A percentile compares a stretch with the other conserved stretches of the same genome.
phyloP scores from a whole-genome alignment of 768 basidiomycete species.

The Pulveroboletus sp. region DNA sequence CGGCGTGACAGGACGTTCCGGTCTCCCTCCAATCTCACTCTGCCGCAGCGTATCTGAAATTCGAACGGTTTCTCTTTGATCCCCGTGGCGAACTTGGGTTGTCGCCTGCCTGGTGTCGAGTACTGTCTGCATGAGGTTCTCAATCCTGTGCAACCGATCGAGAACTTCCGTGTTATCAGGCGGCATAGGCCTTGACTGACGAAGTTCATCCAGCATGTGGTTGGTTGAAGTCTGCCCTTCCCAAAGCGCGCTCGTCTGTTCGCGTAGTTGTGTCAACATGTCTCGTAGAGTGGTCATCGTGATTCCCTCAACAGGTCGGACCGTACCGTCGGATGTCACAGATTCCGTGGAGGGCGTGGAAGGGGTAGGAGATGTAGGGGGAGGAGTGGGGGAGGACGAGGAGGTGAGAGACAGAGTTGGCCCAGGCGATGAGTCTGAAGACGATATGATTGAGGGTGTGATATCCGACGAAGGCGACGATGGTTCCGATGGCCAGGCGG shows the following conservation, averaged over 20 bases:
- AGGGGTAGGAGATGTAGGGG: slow-evolving; percentile 34
- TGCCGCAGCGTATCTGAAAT: slow-evolving; percentile 17
- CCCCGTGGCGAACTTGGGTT: background rate
- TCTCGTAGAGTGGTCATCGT: slow-evolving; percentile 46
- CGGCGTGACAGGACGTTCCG: slow-evolving; percentile 29
- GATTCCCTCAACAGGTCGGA: slow-evolving; percentile 31
- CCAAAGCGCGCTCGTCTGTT: slow-evolving; percentile 55
- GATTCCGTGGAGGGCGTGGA: slow-evolving; percentile 32
- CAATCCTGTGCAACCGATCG: slow-evolving; percentile 28
- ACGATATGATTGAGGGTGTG: slow-evolving; percentile 33
- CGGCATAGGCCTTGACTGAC: slow-evolving; percentile 40
- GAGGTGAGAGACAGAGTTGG: slow-evolving; percentile 40
- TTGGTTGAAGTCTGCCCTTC: slow-evolving; percentile 61
- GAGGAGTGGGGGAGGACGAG: slow-evolving; percentile 31
- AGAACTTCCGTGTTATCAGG: slow-evolving; percentile 39
- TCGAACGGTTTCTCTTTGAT: slow-evolving; percentile 15
- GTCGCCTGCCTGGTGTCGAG: slow-evolving; percentile 3
- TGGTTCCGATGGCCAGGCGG: slow-evolving; percentile 34
- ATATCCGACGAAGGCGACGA: slow-evolving; percentile 27
- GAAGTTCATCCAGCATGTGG: slow-evolving; percentile 59
- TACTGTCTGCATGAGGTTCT: slow-evolving; percentile 20
- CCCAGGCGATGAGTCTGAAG: slow-evolving; percentile 33
- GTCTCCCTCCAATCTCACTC: slow-evolving; percentile 9
- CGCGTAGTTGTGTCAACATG: slow-evolving; percentile 54
- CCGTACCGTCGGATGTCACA: slow-evolving; percentile 35